Base-by-base conservation (phyloP, 768 basidiomycete genomes). In the Lepiota brunneoincarnata region DNA sequence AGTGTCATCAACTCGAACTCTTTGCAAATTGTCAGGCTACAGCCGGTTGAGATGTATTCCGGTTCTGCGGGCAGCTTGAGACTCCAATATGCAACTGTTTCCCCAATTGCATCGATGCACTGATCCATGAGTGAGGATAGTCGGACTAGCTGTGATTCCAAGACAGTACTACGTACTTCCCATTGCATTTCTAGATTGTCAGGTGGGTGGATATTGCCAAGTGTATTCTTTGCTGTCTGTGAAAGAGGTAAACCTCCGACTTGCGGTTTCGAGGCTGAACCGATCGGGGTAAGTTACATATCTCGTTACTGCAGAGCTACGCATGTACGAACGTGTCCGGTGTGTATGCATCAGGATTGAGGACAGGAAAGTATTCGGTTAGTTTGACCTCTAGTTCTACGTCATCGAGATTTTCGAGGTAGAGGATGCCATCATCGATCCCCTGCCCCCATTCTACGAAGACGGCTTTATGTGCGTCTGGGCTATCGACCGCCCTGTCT, bases 111-210 rank as follows among this genome's bases (percentile, higher is more conserved):
- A 17, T 50, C 38, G 6, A 50, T 9, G 17, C 49, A 50, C 49
- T 50, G 11, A 10, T 31, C 7, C 31, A 31, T n/a, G 7, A 31
- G 31, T 31, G 7, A 31, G 31, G 7, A 31, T 10, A 31, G 7
- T 31, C 11, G 7, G 31, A 31, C 7, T 9, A 9, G 11, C 4
- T 9, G 7, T 9, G 31, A 31, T 31, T 31, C 7, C 7, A 31
- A 6, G 31, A 31, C 31, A 31, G 7, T 31, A 9, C 11, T 31
- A 20, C 6, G 14, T 41, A 50, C 49, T 26, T 50, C 49, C 49
- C 49, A 50, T 40, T 50, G 23, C 49, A 50, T 50, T 28, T 50
- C 49, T 4, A 50, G 49, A 24, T 50, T 50, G 7, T 50, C 49
- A 10, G 49, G 49, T 11, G 49, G 23, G 15, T 50, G 49, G n/a